Conservation (phyloP, 2,329 filamentous ascomycete species). For the Fusarium sp. region DNA sequence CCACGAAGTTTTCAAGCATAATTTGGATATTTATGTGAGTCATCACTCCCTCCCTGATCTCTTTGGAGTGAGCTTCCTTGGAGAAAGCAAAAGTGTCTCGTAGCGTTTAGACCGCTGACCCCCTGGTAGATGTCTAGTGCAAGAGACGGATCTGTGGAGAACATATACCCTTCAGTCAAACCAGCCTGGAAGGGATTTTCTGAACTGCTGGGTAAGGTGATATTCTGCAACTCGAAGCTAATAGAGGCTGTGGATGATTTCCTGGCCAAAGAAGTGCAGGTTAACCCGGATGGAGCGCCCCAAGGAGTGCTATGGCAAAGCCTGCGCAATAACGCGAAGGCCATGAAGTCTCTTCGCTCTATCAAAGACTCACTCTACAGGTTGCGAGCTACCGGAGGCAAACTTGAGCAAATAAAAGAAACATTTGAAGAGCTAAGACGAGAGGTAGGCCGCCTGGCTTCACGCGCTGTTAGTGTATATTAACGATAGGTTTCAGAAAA, state of each 20-base stretch:
- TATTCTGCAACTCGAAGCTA: background rate
- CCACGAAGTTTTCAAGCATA: background rate
- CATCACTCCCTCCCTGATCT: too few species aligned
- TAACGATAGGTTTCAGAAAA: too few species aligned
- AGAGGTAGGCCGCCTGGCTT: too few species aligned
- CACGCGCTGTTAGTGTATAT: too few species aligned
- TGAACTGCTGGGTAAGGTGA: background rate
- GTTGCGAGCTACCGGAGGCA: too few species aligned
- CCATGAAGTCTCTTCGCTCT: too few species aligned
- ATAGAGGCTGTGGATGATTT: background rate
- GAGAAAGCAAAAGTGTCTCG: too few species aligned
- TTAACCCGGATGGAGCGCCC: background rate
- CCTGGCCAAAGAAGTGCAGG: background rate
- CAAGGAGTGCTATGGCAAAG: background rate
- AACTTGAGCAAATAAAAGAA: too few species aligned
- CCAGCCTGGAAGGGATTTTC: background rate
- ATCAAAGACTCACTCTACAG: too few species aligned
- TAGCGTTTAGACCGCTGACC: background rate
- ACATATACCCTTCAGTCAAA: background rate
- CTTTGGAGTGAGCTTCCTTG: too few species aligned
- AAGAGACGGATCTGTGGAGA: background rate
- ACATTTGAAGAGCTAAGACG: too few species aligned
- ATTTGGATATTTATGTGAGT: background rate
- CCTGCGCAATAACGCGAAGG: too few species aligned
- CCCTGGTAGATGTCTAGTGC: background rate